Evolutionary conservation across 805 yeast species (phyloP).

Genomic region (Candida bentonensis): DNA sequence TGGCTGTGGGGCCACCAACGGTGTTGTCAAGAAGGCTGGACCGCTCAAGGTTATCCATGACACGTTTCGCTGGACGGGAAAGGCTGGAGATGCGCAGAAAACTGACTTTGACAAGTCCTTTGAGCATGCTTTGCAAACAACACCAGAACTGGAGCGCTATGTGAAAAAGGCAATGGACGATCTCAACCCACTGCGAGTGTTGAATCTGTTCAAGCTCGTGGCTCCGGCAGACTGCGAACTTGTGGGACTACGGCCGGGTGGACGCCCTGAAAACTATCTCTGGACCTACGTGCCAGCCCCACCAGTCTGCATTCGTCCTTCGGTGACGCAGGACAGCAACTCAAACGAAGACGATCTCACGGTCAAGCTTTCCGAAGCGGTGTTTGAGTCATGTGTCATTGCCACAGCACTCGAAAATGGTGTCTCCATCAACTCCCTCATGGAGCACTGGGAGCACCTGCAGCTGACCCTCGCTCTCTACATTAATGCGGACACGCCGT

Average conservation of each 20-base stretch:
- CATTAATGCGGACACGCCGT: constrained; percentile 89
- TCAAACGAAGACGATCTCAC: constrained; percentile 96
- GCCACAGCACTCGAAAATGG: constrained; percentile 94
- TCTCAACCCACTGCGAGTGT: constrained; percentile 79
- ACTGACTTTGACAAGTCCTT: constrained; percentile 78
- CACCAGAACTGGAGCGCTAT: constrained; percentile 82
- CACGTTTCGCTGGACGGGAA: constrained; percentile 90
- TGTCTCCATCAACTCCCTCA: constrained; percentile 76
- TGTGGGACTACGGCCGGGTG: constrained; percentile 79
- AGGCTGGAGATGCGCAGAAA: constrained; percentile 75
- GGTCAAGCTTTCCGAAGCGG: constrained; percentile 89
- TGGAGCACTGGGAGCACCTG: constrained; percentile 98
- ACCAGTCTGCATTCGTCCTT: constrained; percentile 96
- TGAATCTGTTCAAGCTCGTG: constrained; percentile 76
- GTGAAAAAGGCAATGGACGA: constrained; percentile 84
- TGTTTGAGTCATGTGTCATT: constrained; percentile 90
- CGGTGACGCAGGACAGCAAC: constrained; percentile 86
- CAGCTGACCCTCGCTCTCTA: constrained; percentile 95
- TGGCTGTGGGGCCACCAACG: constrained; percentile 77
- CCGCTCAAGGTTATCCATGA: constrained; percentile 92
- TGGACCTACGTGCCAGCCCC: constrained; percentile 99
- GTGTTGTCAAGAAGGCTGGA: constrained; percentile 96
- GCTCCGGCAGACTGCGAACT: constrained; percentile 82
- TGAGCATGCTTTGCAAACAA: constrained; percentile 52
- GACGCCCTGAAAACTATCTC: constrained; percentile 89